These are phyloP conservation scores for Pichia sp. DNA, from an alignment of 1,139 yeast species.

Conservation along the genomic window DNA sequence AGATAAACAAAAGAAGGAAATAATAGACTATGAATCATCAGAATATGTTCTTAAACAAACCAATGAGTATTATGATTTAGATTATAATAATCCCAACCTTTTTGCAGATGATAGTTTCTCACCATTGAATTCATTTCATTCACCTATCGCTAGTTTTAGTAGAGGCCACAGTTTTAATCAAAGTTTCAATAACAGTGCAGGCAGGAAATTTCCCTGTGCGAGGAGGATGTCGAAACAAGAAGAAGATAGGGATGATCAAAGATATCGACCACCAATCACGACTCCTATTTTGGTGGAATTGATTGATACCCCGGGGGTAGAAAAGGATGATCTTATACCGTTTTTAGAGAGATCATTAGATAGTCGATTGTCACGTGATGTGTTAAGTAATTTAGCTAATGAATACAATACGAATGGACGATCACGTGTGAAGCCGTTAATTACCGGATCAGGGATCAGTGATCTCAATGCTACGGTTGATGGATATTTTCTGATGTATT, in stretches of 20 bases:
- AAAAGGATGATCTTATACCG: constrained; percentile 61
- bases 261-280: constrained; percentile 38
- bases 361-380: constrained; percentile 51
- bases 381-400: constrained; percentile 55
- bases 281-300: constrained; percentile 61
- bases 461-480: constrained; percentile 69
- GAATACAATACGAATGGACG: constrained; percentile 32
- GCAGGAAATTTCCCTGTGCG: constrained; percentile 10
- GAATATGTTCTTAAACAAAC: constrained; percentile 13
- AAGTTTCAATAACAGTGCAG: constrained; percentile 11
- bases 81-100: constrained; percentile 19
- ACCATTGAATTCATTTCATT: constrained; percentile 16
- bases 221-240: neutral
- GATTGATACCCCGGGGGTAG: constrained; percentile 68
- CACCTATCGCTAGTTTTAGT: constrained; percentile 20
- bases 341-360: constrained; percentile 67
- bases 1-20: neutral
- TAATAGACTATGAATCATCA: neutral
- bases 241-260: neutral
- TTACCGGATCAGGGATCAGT: constrained; percentile 74
- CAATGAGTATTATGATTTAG: constrained; percentile 26
- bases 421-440: constrained; percentile 61
- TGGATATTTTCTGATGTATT: constrained; percentile 64
- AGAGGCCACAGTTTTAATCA: constrained; percentile 7
- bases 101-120: constrained; percentile 18